Evolutionary conservation across 257 asterid species (phyloP), one percentile per base, ranked within the genome.

Genomic region (Echites panduratus): DNA sequence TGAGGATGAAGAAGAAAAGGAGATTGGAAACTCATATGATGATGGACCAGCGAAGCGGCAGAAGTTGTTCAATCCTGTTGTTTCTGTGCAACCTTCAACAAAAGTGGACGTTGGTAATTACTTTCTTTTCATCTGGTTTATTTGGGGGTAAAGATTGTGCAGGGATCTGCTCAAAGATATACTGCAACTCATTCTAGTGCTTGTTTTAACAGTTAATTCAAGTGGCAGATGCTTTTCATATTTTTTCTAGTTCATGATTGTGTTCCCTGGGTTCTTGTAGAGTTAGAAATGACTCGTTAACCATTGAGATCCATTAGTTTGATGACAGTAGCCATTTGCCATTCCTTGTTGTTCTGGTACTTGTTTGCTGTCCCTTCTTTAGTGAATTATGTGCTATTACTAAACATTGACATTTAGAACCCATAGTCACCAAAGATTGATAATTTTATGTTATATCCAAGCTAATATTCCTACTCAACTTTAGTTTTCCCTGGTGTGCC

Each of bases 21-120:
- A 85, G 70, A 84, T 74, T 80, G 92, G 85, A 53, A 89, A 82
- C 78, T 76, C 84, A 61, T 88, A 89, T 19, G 91, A 77, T 75
- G 87, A 82, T 79, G 94, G 82, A 70, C 87, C 92, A 71, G 63
- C 73, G 70, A 93, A 93, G 83, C 87, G 96, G 79, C 92, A 72
- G 69, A 93, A 90, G 76, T 81, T 89, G 84, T 84, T 73, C 35
- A 84, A 70, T 66, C 80, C 68, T 78, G 85, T 77, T 80, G 72
- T 77, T 68, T 83, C 84, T 83, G 80, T 83, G 72, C 85, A 82
- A 79, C 59, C 86, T 49, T 75, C 67, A 5, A 87, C 75, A 76
- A 88, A 82, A 81, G 82, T 78, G 84, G 92, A 81, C 85, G 89
- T 88, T 91, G 98, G 98, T 93, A 91, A 91, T 83, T 83, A 79